Base-by-base conservation (phyloP, 1,284 basidiomycete species). In the Rhodotorula sp. region DNA sequence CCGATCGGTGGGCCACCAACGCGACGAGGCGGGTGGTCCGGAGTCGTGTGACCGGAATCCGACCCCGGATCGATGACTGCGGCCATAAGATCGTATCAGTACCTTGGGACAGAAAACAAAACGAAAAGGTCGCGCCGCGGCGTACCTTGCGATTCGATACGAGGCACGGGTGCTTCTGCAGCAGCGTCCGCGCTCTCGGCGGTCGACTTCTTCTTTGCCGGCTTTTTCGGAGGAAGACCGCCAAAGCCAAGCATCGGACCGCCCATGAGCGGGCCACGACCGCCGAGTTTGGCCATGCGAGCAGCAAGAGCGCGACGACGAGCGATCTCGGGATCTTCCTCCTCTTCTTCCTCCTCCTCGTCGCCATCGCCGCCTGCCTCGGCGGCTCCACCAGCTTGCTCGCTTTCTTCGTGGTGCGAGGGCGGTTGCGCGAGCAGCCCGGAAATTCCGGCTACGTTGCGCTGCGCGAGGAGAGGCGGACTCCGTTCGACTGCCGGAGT, bases 281-380 rank as follows among this genome's bases (percentile, higher is more conserved):
- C 93, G 46, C 91, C 93, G 18, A 93, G 86, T 76, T 89, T 89
- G 68, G 91, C 93, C 92, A 95, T 93, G 68, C 92, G 86, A 46
- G 90, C 92, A 46, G 92, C 93, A 78, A 93, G 89, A 23, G 88
- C 89, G 15, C 90, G 89, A 58, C 90, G 87, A 64, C 90, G 87
- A 77, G 89, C 87, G 64, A 89, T 85, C 80, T 92, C 92, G 74
- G 91, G 90, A 65, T 91, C 90, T 79, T 90, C 89, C 6, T 87
- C 86, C 61, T 79, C 78, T 20, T 60, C 75, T 46, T 64, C 74
- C 2, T 72, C 74, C 2, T 72, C 65, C 2, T 66, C 71, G n/a
- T 74, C 10, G 12, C 10, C 39, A 12, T 43, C 71, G 23, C 68
- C 67, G 21, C 66, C 72, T 23, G 71, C 71, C 10, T 48, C 48